Base-by-base conservation (phyloP, 495 filamentous ascomycete species). In the Lindgomyces ingoldianus region DNA sequence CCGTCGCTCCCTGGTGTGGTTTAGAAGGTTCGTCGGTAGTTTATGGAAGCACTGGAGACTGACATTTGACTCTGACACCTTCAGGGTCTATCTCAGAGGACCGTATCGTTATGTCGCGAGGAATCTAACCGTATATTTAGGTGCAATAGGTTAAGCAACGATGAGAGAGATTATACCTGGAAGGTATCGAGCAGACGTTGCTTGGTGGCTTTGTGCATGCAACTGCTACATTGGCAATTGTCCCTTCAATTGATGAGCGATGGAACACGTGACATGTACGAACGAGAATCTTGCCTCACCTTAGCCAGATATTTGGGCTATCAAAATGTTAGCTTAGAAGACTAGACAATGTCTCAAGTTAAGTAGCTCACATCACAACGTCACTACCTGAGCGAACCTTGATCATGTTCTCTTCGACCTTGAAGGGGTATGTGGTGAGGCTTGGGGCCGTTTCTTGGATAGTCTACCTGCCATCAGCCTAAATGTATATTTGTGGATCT, bases 111-210 rank as follows among this genome's bases (percentile, higher is more conserved):
- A 91, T 75, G 45, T 87, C 74, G n/a, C 70, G 25, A 0, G 84
- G 79, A 42, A 91, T 80, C 86, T 81, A 67, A 72, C 10, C 29
- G 47, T n/a, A n/a, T 24, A 12, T 53, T 47, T 64, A 57, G 65
- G 21, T 36, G 21, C 47, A 10, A 48, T n/a, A 24, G 16, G 21
- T 33, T 29, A 39, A 49, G 19, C 48, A 33, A 25, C 8, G 26
- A 44, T 30, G 10, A 16, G 21, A 25, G 4, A 22, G 21, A 11
- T 9, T 21, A 30, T 79, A 89, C 87, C 60, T 74, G 75, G 68
- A 92, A 93, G 0, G 87, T 91, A 69, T 93, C 81, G 39, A 88
- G 79, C 26, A 81, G 81, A 30, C 90, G 81, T 74, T 96, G 92
- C 72, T 75, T 84, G 14, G 92, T 96, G 54, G 88, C 84, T 60